Evolutionary conservation across 164 flowering plant species (phyloP), one percentile per base, ranked within the genome.

Genomic region (Aristolochia californica): DNA sequence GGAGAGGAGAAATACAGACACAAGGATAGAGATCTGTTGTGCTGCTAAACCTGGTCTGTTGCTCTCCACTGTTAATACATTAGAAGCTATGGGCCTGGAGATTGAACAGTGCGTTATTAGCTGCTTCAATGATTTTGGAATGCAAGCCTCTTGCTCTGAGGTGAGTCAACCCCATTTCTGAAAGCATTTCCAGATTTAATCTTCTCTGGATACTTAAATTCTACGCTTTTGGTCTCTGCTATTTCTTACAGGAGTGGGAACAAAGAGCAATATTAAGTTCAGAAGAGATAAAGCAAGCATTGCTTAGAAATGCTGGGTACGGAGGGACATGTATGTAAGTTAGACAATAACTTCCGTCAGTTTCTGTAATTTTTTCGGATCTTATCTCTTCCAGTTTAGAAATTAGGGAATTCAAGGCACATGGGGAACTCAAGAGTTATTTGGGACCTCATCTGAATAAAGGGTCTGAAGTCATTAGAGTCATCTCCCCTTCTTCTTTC

Each of bases 101-200:
- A 86, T 91, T 73, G 80, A 91, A 68, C 90, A 88, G 38, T 91
- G 98, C 74, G 96, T 91, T 23, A 79, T 91, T 47, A 88, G 96
- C 72, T 91, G 95, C 43, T 88, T 91, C 74, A 81, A 78, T 73
- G 98, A 91, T 27, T 91, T 91, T 68, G 74, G 83, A 62, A 56
- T 86, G 75, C 91, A 88, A 66, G 96, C 96, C 62, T 79, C 90
- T 21, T 91, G 98, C 77, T 80, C 88, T 12, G 84, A 91, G 95
- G 96, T 87, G 74, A 54, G 18, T 5, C 3, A 54, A 20, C 26
- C 0, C 4, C 2, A 27, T 54, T 28, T 54, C 28, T n/a, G 18
- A 15, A 13, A 10, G 26, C 18, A 23, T 24, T 16, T 57, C 21
- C 43, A 13, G 13, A 9, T 56, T 13, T 18, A 14, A 20, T 40